phyloP scores from a whole-genome alignment of 2,329 filamentous ascomycete genomes.

The Tolypocladium sp. region DNA sequence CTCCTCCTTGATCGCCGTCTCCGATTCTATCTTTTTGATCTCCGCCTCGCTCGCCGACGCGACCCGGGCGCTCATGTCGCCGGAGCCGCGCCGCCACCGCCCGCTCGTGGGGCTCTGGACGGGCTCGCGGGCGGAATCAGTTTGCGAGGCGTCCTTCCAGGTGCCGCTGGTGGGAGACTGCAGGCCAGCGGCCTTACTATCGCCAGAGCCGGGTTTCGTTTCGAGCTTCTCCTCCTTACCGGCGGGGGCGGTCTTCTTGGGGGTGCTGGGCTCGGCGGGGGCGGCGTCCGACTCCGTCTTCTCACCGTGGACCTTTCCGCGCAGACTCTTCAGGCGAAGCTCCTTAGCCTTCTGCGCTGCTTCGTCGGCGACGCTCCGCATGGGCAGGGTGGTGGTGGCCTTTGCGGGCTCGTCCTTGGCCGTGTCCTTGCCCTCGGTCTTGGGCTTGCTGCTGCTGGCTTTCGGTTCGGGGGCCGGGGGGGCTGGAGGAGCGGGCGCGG shows the following conservation, averaged over 20 bases:
- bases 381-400: slow-evolving; percentile 28
- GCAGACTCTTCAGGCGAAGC: slow-evolving; percentile 41
- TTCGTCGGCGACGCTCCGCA: slow-evolving; percentile 53
- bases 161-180: slow-evolving; percentile 5
- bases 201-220: neutral
- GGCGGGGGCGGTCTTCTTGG: slow-evolving; percentile 6
- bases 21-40: slow-evolving; percentile 19
- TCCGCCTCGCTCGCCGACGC: slow-evolving; percentile 24
- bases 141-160: slow-evolving; percentile 2
- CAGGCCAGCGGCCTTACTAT: slow-evolving; percentile 17
- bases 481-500: slow-evolving; percentile 7
- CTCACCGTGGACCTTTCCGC: slow-evolving; percentile 46
- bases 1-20: slow-evolving; percentile 29
- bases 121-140: slow-evolving; percentile 6
- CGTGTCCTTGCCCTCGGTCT: slow-evolving; percentile 2
- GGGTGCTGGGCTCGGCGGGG: slow-evolving; percentile 1
- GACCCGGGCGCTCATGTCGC: slow-evolving; percentile 20
- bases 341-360: slow-evolving; percentile 56
- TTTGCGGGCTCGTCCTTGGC: slow-evolving; percentile 11
- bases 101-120: slow-evolving; percentile 7
- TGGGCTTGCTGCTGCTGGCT: slow-evolving; percentile 2
- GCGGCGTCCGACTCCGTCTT: slow-evolving; percentile 12
- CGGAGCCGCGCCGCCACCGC: slow-evolving; percentile 4
- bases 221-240: slow-evolving; percentile 1
- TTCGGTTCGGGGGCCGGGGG: slow-evolving; percentile 14